Evolutionary conservation across 1,284 basidiomycete genomes (phyloP), one percentile per base, ranked within the genome.

Genomic region (Pseudozyma pruni): DNA sequence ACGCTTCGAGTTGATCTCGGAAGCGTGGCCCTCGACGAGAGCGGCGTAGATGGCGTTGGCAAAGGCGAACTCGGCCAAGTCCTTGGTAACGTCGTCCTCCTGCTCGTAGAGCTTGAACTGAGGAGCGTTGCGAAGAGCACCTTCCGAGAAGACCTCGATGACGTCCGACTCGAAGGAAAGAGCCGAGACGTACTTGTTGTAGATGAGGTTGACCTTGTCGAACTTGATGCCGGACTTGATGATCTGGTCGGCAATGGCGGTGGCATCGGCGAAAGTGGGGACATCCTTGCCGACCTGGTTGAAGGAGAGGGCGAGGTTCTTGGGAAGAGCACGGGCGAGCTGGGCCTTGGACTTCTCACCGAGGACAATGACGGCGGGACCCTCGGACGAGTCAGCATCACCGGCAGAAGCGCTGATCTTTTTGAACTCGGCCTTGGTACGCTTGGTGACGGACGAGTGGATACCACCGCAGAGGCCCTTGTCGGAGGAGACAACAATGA

Each of bases 391-490:
- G 46, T 45, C 37, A 38, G 66, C 46, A 50, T 87, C 86, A 92
- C 53, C 75, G 25, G 76, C 81, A 33, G 84, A 83, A 46, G 90
- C 80, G 45, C 88, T 85, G 64, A 87, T 61, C 45, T 74, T 66
- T 32, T 53, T 45, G 51, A 82, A 58, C 61, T 88, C 89, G 63
- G 87, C 87, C 77, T 91, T 91, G 62, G 92, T 91, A 49, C 88
- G 87, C 86, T 97, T 97, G 76, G 91, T 88, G 81, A 98, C 91
- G 63, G 93, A 94, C 38, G 95, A 98, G 87, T 98, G 95, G 83
- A 99, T 97, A 89, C 96, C 96, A 86, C 96, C 96, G 84, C 95
- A 99, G 60, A 99, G 92, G 86, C 96, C 95, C 87, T 96, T 95
- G 89, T 98, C 95, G 59, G 94, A 98, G 45, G 95, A 96, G 84